phyloP scores from a whole-genome alignment of 1,284 basidiomycete genomes.

The Ustanciosporium gigantosporum region DNA sequence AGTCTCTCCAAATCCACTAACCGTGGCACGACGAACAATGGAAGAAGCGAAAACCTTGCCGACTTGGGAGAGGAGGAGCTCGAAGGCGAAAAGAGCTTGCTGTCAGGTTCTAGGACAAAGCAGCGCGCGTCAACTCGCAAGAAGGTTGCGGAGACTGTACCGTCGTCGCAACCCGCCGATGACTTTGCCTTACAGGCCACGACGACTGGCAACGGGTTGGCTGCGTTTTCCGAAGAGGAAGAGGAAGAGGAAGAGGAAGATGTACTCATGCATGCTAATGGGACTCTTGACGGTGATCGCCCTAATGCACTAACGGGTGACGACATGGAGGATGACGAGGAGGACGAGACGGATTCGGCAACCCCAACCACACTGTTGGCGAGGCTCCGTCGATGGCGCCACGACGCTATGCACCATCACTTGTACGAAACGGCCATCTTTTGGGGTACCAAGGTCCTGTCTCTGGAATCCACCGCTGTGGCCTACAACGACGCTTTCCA shows the following conservation, averaged over 20 bases:
- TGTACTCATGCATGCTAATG: too few species aligned
- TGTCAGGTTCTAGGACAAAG: neutral
- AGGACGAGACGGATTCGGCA: neutral
- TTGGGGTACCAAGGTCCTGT: constrained; percentile 95
- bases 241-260: neutral
- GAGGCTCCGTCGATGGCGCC: constrained; percentile 93
- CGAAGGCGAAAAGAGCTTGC: neutral
- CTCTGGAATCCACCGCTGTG: constrained; percentile 69
- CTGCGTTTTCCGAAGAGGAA: neutral
- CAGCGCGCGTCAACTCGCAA: neutral
- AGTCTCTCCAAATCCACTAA: neutral
- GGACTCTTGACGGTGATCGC: too few species aligned
- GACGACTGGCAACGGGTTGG: neutral
- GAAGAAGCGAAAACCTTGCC: neutral
- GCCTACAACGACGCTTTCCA: constrained; percentile 81
- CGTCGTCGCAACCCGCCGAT: neutral
- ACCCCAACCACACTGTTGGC: constrained; percentile 7
- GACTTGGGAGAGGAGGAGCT: neutral
- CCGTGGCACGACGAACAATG: neutral
- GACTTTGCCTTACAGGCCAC: neutral
- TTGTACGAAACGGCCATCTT: constrained; percentile 95
- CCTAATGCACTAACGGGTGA: too few species aligned
- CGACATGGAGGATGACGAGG: neutral
- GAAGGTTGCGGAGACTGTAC: neutral
- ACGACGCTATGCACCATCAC: constrained; percentile 97